Conservation (phyloP, 1,284 basidiomycete genomes). For the Ustilago vetiveriae region DNA sequence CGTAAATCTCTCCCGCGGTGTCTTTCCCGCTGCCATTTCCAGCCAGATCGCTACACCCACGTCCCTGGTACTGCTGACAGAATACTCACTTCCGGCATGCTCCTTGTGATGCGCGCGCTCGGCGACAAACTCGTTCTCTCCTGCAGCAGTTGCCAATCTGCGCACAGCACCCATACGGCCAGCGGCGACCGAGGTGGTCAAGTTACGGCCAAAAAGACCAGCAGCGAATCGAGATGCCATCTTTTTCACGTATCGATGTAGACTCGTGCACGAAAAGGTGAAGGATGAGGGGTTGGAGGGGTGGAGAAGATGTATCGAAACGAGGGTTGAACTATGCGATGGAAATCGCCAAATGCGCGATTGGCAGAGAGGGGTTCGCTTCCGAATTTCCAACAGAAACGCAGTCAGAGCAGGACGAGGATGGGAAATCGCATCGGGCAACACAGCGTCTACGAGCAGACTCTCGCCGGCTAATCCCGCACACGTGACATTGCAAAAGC, state of each 20-base stretch:
- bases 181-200: constrained; percentile 4
- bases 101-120: constrained; percentile 55
- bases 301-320: too few relatives aligned
- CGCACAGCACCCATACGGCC: constrained; percentile 23
- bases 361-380: neutral
- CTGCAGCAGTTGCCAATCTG: constrained; percentile 25
- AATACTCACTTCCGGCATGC: constrained; percentile 58
- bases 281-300: neutral
- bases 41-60: too few relatives aligned
- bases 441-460: neutral
- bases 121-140: constrained; percentile 52
- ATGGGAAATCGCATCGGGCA: neutral
- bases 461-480: constrained; percentile 11
- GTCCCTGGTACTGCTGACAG: too few relatives aligned
- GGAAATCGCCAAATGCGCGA: neutral
- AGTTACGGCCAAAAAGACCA: constrained; percentile 33
- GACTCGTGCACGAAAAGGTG: neutral
- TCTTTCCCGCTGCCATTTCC: too few relatives aligned
- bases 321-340: too few relatives aligned
- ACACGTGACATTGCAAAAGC: constrained; percentile 22
- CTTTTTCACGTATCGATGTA: neutral
- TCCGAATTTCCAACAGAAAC: constrained; percentile 9
- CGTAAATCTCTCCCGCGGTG: too few relatives aligned
- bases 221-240: constrained; percentile 47
- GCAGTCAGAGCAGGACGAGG: too few relatives aligned